A percentile compares a stretch with the other conserved stretches of the same genome.
Evolutionary conservation across 2,329 filamentous ascomycete species (phyloP).

Genomic region (Chaetomium olivaceum): DNA sequence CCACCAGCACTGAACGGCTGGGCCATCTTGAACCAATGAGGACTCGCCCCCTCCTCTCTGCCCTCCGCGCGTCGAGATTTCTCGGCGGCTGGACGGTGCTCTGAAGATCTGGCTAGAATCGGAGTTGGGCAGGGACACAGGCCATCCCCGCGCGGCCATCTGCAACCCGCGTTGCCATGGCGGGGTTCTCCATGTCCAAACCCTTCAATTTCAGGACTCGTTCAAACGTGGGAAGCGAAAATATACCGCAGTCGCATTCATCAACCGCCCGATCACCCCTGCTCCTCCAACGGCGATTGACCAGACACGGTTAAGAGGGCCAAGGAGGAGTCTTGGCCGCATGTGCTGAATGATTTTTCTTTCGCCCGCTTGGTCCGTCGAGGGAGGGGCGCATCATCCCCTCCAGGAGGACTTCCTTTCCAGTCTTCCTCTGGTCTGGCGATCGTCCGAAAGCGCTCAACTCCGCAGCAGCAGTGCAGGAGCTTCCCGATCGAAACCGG

Average conservation of each 20-base stretch:
- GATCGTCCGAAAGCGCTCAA: conserved; percentile 6
- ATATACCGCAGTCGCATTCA: conserved; percentile 30
- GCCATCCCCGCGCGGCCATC: not conserved
- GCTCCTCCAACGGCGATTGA: not conserved
- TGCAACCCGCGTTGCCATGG: conserved; percentile 12
- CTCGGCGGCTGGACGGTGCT: conserved; percentile 1
- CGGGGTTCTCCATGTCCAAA: conserved; percentile 18
- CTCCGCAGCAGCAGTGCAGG: conserved; percentile 2
- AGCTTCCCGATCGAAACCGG: conserved; percentile 2
- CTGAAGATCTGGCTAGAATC: conserved; percentile 22
- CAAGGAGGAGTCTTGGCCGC: conserved; percentile 6
- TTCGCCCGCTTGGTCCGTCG: conserved; percentile 10
- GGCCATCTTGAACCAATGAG: conserved; percentile 4
- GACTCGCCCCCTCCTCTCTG: not conserved
- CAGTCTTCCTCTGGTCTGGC: not conserved
- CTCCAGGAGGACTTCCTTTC: not conserved
- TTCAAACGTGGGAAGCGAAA: conserved; percentile 18
- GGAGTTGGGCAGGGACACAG: conserved; percentile 29
- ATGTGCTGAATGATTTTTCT: conserved; percentile 18
- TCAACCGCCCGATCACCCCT: conserved; percentile 1
- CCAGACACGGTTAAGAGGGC: not conserved
- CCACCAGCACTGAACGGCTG: conserved; percentile 3
- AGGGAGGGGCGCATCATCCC: not conserved
- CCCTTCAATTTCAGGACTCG: conserved; percentile 7
- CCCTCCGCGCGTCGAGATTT: conserved; percentile 1